phyloP scores from a whole-genome alignment of 345 rosid genomes.

The Heritiera fomes region DNA sequence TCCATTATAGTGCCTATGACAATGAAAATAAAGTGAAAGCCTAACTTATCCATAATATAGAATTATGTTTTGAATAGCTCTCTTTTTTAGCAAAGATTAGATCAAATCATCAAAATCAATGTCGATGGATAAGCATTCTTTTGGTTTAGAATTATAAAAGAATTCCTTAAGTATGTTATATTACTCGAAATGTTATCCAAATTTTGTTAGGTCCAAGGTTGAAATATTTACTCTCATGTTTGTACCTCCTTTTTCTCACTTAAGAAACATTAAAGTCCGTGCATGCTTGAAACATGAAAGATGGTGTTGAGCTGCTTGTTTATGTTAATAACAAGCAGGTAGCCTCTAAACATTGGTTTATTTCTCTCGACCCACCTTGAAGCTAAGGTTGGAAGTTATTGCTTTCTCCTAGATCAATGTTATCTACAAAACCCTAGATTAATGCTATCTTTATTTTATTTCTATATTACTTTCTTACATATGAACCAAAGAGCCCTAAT shows the following conservation, averaged over 20 bases:
- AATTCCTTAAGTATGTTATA: not conserved
- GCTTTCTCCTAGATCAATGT: not conserved
- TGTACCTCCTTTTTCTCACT: too few species aligned
- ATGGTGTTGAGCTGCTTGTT: too few species aligned
- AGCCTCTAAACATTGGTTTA: not conserved
- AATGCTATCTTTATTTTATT: not conserved
- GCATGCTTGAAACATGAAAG: too few species aligned
- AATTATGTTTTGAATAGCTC: not conserved
- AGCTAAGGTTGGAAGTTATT: not conserved
- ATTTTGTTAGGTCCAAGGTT: too few species aligned
- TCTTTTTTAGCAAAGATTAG: not conserved
- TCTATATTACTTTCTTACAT: not conserved
- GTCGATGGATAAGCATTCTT: not conserved
- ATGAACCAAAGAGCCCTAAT: not conserved
- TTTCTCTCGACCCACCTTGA: not conserved
- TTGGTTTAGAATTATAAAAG: not conserved
- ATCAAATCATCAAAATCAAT: not conserved
- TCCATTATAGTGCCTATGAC: not conserved
- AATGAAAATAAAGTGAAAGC: constrained; percentile 7
- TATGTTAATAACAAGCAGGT: not conserved
- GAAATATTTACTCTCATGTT: too few species aligned
- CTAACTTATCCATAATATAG: not conserved
- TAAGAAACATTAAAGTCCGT: too few species aligned
- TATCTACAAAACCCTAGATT: not conserved
- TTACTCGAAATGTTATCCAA: not conserved